Evolutionary conservation across 805 yeast species (phyloP).

Genomic region (Hanseniaspora singularis): DNA sequence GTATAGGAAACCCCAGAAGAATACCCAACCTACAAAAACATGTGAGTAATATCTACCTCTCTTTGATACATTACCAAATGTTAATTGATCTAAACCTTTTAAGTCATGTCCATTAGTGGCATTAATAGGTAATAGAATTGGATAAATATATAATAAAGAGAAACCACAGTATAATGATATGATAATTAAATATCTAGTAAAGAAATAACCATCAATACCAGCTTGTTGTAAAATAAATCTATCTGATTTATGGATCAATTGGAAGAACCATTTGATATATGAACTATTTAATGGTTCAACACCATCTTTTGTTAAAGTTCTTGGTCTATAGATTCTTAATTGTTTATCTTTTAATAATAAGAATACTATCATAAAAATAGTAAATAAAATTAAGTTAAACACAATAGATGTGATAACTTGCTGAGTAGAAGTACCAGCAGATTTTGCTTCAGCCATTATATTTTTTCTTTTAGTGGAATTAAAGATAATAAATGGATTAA

Average conservation of each 20-base stretch:
- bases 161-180: constrained; percentile 42
- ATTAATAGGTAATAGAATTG: constrained; percentile 72
- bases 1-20: constrained; percentile 56
- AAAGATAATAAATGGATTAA: no score
- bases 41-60: constrained; percentile 70
- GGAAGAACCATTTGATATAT: constrained; percentile 55
- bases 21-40: constrained; percentile 68
- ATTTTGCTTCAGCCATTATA: not conserved
- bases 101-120: constrained; percentile 54
- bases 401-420: constrained; percentile 62
- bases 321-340: constrained; percentile 74
- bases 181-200: constrained; percentile 60
- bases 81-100: constrained; percentile 59
- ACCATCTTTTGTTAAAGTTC: constrained; percentile 49
- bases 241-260: constrained; percentile 54
- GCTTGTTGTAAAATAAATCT: constrained; percentile 70
- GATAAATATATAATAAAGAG: constrained; percentile 45
- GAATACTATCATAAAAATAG: constrained; percentile 49
- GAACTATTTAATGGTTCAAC: constrained; percentile 69
- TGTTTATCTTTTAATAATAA: constrained; percentile 48
- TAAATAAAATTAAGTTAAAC: constrained; percentile 55
- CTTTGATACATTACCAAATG: constrained; percentile 62
- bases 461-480: not conserved
- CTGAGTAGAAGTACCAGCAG: constrained; percentile 46
- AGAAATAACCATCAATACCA: constrained; percentile 90